Base-by-base conservation (phyloP, 2,329 filamentous ascomycete species). In the Fusarium marasasianum region DNA sequence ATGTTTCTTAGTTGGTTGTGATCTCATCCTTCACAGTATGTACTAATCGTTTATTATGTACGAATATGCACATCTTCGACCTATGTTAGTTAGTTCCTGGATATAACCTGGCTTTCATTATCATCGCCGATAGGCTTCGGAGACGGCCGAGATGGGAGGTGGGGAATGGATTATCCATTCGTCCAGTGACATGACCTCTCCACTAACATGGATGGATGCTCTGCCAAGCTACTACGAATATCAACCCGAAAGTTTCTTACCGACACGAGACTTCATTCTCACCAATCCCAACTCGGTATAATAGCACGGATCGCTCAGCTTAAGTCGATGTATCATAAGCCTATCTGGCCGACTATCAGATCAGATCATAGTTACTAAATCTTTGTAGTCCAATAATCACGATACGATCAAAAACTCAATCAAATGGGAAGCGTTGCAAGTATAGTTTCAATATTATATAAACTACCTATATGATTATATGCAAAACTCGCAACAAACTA, bases 391-490 rank as follows among this genome's bases (percentile, higher is more conserved):
- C 29, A 41, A 35, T 11, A 29, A 55, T 41, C 35, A 58, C 20
- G 13, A 26, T 38, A 37, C 40, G 15, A 29, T 26, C 8, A 17
- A 26, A 55, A 29, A n/a, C 15, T n/a, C 33, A 20, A 43, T 20
- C 22, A 35, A 20, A 20, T 35, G 17, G 31, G 8, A 51, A 20
- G 15, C 48, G 31, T 35, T 51, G 37, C 18, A 20, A 26, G 45
- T 24, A 33, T 43, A 61, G 57, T 50, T 33, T 47, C 47, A 56
- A 60, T 51, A 45, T 45, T 68, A 74, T 74, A 72, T 69, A 64
- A 59, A 51, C 59, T 74, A 72, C 60, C 67, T 74, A 74, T 69
- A 69, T 68, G 53, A 63, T 41, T 74, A 69, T 73, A 72, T 74
- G 59, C 63, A 63, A 48, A 64, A 60, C 58, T 58, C 63, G 54